A percentile compares a stretch with the other conserved stretches of the same genome.
Evolutionary conservation across 306 rosid genomes (phyloP).

Genomic region (Datisca glomerata): DNA sequence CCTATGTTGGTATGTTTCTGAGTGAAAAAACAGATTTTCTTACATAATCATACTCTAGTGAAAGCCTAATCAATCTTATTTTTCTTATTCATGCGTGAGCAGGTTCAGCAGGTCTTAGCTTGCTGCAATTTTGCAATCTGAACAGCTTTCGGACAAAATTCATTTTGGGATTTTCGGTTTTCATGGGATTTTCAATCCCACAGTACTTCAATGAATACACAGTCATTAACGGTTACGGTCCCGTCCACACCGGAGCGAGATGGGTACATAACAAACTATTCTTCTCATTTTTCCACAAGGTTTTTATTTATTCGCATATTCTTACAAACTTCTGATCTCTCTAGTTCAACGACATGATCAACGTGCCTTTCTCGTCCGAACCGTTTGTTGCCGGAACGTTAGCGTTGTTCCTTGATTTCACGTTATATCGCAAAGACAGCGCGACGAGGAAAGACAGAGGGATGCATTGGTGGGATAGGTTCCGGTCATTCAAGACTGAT

Average conservation of each 20-base stretch:
- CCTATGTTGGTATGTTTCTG: slow-evolving; percentile 3
- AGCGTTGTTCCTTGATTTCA: slow-evolving; percentile 78
- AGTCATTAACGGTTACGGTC: slow-evolving; percentile 61
- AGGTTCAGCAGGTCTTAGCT: slow-evolving; percentile 81
- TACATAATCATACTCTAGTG: neutral
- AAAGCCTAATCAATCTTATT: too few species aligned
- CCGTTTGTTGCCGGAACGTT: slow-evolving; percentile 69
- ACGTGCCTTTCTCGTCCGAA: slow-evolving; percentile 73
- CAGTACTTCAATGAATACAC: slow-evolving; percentile 91
- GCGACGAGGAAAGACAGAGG: slow-evolving; percentile 73
- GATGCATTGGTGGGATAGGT: slow-evolving; percentile 88
- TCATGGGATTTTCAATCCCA: slow-evolving; percentile 75
- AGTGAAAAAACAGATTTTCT: neutral
- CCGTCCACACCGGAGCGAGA: slow-evolving; percentile 69
- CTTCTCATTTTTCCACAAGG: neutral
- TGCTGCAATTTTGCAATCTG: slow-evolving; percentile 89
- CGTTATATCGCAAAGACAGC: slow-evolving; percentile 45
- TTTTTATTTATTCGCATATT: neutral
- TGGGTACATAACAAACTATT: slow-evolving; percentile 44
- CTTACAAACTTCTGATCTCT: too few species aligned
- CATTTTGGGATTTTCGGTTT: slow-evolving; percentile 68
- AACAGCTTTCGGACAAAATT: slow-evolving; percentile 79
- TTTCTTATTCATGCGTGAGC: too few species aligned
- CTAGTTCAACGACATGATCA: slow-evolving; percentile 82
- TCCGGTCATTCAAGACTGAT: slow-evolving; percentile 51